phyloP scores from a whole-genome alignment of 1,139 yeast genomes.

The Lodderomyces orthopsilosis region DNA sequence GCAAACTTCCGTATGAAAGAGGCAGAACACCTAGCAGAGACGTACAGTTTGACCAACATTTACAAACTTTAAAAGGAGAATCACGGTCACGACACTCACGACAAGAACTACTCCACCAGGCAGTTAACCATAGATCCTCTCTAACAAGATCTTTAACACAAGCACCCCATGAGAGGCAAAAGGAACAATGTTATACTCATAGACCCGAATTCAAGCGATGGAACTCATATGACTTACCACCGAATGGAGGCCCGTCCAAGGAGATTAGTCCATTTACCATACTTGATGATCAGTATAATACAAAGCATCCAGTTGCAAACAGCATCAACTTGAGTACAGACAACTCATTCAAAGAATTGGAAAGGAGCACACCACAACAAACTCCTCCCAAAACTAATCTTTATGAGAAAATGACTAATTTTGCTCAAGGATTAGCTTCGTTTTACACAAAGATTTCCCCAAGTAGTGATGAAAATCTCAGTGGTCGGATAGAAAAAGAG shows the following conservation, averaged over 20 bases:
- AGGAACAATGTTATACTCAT: not conserved
- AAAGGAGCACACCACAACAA: not conserved
- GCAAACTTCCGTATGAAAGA: not conserved
- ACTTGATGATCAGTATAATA: constrained; percentile 29
- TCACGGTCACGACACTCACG: not conserved
- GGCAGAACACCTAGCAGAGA: constrained; percentile 7
- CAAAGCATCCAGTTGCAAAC: constrained; percentile 19
- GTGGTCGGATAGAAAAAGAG: not conserved
- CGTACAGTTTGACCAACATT: not conserved
- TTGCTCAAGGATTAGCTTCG: not conserved
- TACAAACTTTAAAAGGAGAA: not conserved
- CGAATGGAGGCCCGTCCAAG: not conserved
- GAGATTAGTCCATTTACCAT: constrained; percentile 29
- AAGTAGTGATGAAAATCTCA: not conserved
- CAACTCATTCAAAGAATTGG: constrained; percentile 22
- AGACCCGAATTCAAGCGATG: constrained; percentile 23
- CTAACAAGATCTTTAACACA: constrained; percentile 9
- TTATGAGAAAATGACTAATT: constrained; percentile 14
- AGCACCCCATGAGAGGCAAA: constrained; percentile 7
- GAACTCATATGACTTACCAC: constrained; percentile 18
- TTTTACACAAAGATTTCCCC: not conserved
- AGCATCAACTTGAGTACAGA: constrained; percentile 17
- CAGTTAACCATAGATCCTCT: constrained; percentile 4
- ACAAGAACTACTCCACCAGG: constrained; percentile 3
- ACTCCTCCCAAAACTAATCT: constrained; percentile 6